phyloP scores from a whole-genome alignment of 148 eudicot genomes.

The Spergularia bocconei region DNA sequence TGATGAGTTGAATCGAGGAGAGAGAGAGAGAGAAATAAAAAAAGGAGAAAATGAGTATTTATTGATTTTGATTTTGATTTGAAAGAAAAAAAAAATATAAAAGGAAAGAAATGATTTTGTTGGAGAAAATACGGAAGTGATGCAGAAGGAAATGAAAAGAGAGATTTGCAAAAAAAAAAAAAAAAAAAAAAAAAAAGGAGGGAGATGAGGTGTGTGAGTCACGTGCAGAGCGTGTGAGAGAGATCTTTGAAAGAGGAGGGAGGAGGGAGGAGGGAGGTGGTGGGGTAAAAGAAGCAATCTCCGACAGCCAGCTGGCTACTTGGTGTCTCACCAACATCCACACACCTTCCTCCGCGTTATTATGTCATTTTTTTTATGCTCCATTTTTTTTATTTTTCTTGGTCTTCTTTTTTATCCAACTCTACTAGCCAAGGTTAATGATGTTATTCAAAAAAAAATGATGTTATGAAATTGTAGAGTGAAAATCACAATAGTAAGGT shows the following conservation, averaged over 20 bases:
- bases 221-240: constrained; percentile 20
- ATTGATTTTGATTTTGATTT: not conserved
- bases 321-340: constrained; percentile 53
- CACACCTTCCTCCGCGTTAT: constrained; percentile 36
- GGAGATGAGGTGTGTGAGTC: constrained; percentile 23
- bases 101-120: not conserved
- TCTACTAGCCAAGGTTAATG: too few species aligned
- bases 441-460: too few species aligned
- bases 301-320: constrained; percentile 49
- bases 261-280: not conserved
- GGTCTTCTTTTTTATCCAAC: too few species aligned
- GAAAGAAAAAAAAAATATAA: not conserved
- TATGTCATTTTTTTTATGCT: constrained; percentile 6
- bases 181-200: constrained; percentile 12
- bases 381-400: not conserved
- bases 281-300: constrained; percentile 17
- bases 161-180: constrained; percentile 1
- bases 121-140: not conserved
- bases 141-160: not conserved
- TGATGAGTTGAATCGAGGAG: too few species aligned
- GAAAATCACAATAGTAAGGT: too few species aligned
- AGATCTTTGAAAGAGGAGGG: not conserved
- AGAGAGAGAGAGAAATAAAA: not conserved
- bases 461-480: too few species aligned
- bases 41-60: constrained; percentile 1